Conservation (phyloP, 179 eudicot species). For the Beta corolliflora region DNA sequence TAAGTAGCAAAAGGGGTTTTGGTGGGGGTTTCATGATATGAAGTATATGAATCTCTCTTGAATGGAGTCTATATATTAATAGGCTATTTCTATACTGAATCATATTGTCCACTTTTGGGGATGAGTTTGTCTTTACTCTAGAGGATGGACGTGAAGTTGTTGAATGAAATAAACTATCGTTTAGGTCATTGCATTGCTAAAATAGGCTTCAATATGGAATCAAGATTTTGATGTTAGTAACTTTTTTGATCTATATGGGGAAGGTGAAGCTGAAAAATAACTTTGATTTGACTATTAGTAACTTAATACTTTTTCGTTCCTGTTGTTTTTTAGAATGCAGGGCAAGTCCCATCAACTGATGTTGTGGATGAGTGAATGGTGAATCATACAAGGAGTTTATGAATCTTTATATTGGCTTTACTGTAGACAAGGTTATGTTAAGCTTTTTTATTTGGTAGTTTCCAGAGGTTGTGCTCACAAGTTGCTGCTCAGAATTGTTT, state of each 20-base stretch:
- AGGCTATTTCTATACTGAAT: neutral
- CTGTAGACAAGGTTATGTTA: neutral
- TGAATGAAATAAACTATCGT: neutral
- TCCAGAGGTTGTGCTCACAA: slow-evolving; percentile 86
- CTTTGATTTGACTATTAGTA: neutral
- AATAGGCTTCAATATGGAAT: neutral
- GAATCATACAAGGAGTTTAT: neutral
- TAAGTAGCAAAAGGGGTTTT: no score
- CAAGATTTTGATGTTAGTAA: neutral
- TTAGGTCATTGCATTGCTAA: neutral
- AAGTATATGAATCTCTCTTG: no score
- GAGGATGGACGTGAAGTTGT: neutral
- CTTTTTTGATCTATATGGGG: neutral
- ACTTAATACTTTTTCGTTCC: neutral
- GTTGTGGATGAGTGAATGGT: slow-evolving; percentile 59
- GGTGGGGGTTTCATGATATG: no score
- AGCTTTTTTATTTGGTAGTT: neutral
- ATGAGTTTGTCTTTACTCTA: neutral
- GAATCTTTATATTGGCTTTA: neutral
- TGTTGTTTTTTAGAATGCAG: slow-evolving; percentile 47
- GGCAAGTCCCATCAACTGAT: slow-evolving; percentile 57
- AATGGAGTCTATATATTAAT: no score
- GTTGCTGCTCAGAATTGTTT: slow-evolving; percentile 93
- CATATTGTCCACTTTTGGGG: neutral
- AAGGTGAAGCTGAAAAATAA: neutral